Evolutionary conservation across 2,329 filamentous ascomycete species (phyloP).

Genomic region (Epichloe bromicola): DNA sequence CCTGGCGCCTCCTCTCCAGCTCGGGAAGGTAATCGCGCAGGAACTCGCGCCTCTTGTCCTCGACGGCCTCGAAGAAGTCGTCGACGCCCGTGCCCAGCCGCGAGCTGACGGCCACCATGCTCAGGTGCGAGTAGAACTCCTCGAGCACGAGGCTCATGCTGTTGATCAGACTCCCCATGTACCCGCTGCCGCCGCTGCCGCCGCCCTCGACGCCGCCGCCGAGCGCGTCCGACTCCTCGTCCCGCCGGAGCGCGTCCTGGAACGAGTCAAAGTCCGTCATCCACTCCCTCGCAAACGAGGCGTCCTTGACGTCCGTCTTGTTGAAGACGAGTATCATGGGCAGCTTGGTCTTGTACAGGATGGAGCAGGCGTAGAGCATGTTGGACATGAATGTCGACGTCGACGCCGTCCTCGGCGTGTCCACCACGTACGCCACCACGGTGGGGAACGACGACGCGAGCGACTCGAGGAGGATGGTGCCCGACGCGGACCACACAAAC

Average conservation of each 20-base stretch:
- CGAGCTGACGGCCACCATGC: slow-evolving; percentile 82
- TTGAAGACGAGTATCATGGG: slow-evolving; percentile 99
- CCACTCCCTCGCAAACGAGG: slow-evolving; percentile 89
- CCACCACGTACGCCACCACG: slow-evolving; percentile 93
- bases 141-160: slow-evolving; percentile 97
- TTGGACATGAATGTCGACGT: slow-evolving; percentile 99
- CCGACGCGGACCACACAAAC: slow-evolving; percentile 95
- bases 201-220: slow-evolving; percentile 59
- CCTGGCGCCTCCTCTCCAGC: slow-evolving; percentile 61
- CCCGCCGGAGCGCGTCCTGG: slow-evolving; percentile 67
- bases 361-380: slow-evolving; percentile 98
- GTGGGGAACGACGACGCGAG: slow-evolving; percentile 91
- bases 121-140: slow-evolving; percentile 92
- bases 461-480: slow-evolving; percentile 84
- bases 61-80: slow-evolving; percentile 84
- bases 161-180: slow-evolving; percentile 92
- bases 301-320: slow-evolving; percentile 92
- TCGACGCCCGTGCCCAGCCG: slow-evolving; percentile 87
- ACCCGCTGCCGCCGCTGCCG: slow-evolving; percentile 66
- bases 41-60: slow-evolving; percentile 80
- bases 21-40: slow-evolving; percentile 84
- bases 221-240: slow-evolving; percentile 67
- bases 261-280: slow-evolving; percentile 99
- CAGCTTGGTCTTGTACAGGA: slow-evolving; percentile 95
- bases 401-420: slow-evolving; percentile 84